These are phyloP conservation scores for Debaryomyces hansenii DNA, from an alignment of 805 yeast species.

Conservation along the genomic window DNA sequence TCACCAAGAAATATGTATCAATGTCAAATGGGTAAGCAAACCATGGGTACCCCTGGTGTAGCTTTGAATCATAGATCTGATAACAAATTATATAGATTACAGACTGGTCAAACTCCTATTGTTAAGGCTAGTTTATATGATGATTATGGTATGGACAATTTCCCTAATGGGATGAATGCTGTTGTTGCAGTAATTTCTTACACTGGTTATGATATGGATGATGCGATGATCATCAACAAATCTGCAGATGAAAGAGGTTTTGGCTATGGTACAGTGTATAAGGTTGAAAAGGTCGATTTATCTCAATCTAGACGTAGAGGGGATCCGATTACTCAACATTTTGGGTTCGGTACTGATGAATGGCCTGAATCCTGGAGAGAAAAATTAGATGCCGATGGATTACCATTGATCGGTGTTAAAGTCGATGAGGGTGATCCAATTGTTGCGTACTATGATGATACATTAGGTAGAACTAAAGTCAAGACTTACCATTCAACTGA, in stretches of 20 bases:
- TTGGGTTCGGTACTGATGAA: constrained; percentile 90
- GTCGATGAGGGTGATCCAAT: constrained; percentile 97
- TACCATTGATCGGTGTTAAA: constrained; percentile 83
- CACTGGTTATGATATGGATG: constrained; percentile 99
- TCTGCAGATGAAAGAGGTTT: constrained; percentile 98
- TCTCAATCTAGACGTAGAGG: constrained; percentile 78
- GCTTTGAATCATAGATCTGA: constrained; percentile 90
- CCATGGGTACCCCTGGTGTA: constrained; percentile 99
- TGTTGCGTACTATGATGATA: constrained; percentile 89
- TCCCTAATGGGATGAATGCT: constrained; percentile 98
- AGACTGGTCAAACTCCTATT: constrained; percentile 95
- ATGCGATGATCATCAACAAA: constrained; percentile 97
- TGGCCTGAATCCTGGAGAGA: constrained; percentile 93
- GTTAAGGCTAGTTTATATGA: constrained; percentile 92
- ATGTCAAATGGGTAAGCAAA: constrained; percentile 99
- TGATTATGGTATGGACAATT: constrained; percentile 96
- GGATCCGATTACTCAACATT: constrained; percentile 91
- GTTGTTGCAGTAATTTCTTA: constrained; percentile 98
- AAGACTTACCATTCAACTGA: constrained; percentile 93
- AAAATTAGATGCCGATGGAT: constrained; percentile 86
- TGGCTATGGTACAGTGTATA: constrained; percentile 95
- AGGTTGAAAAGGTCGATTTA: constrained; percentile 89
- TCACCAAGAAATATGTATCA: constrained; percentile 99
- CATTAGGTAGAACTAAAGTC: constrained; percentile 83
- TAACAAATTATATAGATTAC: constrained; percentile 89